These are phyloP conservation scores for Boletus huronensis DNA, from an alignment of 768 basidiomycete genomes.

Conservation along the genomic window DNA sequence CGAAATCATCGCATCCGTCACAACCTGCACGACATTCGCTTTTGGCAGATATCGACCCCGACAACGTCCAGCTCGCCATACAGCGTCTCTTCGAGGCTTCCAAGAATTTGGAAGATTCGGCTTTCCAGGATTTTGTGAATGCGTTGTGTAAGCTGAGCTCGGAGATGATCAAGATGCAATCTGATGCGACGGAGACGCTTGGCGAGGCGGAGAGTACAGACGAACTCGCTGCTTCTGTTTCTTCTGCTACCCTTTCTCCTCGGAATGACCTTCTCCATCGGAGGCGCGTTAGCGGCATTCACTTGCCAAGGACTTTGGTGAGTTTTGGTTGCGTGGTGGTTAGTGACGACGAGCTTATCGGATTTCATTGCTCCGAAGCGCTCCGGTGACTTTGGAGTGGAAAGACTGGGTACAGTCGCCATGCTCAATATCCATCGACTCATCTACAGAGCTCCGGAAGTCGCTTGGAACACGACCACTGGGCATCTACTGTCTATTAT, in stretches of 20 bases:
- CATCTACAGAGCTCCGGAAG: conserved; percentile 73
- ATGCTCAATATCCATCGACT: conserved; percentile 85
- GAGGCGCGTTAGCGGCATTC: conserved; percentile 84
- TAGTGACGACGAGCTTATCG: background rate
- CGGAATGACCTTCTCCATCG: conserved; percentile 48
- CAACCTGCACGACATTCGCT: conserved; percentile 51
- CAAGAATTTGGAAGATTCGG: conserved; percentile 75
- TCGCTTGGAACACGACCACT: conserved; percentile 84
- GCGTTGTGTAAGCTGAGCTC: conserved; percentile 83
- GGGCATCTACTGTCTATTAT: conserved; percentile 77
- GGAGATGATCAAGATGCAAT: conserved; percentile 93
- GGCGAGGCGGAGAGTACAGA: conserved; percentile 31
- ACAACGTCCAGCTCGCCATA: conserved; percentile 68
- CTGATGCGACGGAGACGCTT: conserved; percentile 32
- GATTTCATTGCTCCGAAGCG: conserved; percentile 43
- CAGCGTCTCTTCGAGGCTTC: conserved; percentile 85
- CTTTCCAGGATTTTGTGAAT: conserved; percentile 72
- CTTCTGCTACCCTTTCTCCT: conserved; percentile 38
- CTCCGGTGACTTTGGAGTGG: conserved; percentile 92
- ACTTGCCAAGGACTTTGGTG: conserved; percentile 74
- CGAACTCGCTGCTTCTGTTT: conserved; percentile 33
- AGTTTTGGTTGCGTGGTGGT: conserved; percentile 26
- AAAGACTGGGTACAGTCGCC: conserved; percentile 75
- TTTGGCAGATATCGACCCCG: conserved; percentile 69
- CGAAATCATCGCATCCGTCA: conserved; percentile 17